Base-by-base conservation (phyloP, 2,329 filamentous ascomycete species). In the Claviceps lovelessii region DNA sequence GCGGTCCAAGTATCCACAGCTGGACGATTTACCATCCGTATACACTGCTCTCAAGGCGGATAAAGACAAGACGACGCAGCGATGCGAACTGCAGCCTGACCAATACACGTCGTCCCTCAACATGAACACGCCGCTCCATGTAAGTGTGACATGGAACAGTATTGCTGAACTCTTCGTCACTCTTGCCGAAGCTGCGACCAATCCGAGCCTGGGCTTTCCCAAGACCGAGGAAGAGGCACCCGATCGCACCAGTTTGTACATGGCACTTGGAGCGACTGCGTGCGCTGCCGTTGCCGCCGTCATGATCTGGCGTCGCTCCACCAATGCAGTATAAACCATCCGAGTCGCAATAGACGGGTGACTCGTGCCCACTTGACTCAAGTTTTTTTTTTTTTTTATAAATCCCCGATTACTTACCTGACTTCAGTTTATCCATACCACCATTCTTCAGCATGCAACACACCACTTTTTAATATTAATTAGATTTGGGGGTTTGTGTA, bases 1-100 rank as follows among this genome's bases (percentile, higher is more conserved):
- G 51, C 84, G 90, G 47, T 78, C 81, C 54, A 86, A 84, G 62
- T 86, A 91, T 61, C 83, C 89, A 0, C 85, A 93, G 54, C 78
- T 98, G 2, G 87, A 95, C 66, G 84, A 88, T n/a, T 74, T 98
- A 33, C 93, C 93, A 0, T 85, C 88, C 9, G 85, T 98, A 8
- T 98, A 95, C 67, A 88, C 89, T 1, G 93, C 91, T 0, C 76
- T 97, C 56, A 98, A 98, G 70, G 93, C 93, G 3, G 93, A 98
- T 69, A 83, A 86, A 61, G 93, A 98, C 69, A 95, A 95, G 69
- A 94, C 91, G 4, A 96, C 90, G n/a, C 93, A 98, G 71, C 81
- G 93, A 56, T 86, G 87, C 57, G 89, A 95, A 68, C 73, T 85
- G 59, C 91, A 96, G 68, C 93, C 93, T 1, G 93, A 98, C 66